phyloP scores from a whole-genome alignment of 78 protist species.

The Anaeramoeba flamelloides region DNA sequence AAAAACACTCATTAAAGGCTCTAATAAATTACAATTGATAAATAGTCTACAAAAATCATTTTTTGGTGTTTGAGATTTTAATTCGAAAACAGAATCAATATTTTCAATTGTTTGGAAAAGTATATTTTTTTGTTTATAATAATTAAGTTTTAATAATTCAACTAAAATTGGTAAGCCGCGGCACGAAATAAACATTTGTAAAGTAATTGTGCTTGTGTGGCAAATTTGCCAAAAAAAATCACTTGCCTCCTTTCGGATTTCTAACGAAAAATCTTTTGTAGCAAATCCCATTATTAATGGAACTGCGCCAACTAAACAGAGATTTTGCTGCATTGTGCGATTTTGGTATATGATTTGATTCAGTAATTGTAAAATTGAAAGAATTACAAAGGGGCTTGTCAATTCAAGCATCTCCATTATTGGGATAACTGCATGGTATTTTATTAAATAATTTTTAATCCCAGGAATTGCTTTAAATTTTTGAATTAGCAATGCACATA shows the following conservation, averaged over 20 bases:
- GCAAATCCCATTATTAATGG: conserved; percentile 49
- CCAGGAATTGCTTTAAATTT: conserved; percentile 40
- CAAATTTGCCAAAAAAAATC: conserved; percentile 39
- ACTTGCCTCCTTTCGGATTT: conserved; percentile 46
- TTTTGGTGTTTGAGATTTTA: conserved; percentile 47
- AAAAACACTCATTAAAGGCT: conserved; percentile 18
- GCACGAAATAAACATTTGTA: conserved; percentile 67
- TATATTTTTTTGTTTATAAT: conserved; percentile 15
- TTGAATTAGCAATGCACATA: conserved; percentile 1
- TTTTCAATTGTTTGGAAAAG: conserved; percentile 46
- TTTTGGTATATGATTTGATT: conserved; percentile 44
- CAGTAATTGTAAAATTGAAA: not conserved
- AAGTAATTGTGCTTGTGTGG: conserved; percentile 29
- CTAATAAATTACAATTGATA: conserved; percentile 28
- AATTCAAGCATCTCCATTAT: conserved; percentile 51
- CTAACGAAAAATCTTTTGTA: conserved; percentile 11
- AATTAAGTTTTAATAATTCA: conserved; percentile 28
- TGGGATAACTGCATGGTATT: conserved; percentile 63
- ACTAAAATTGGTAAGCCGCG: conserved; percentile 60
- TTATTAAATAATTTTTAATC: conserved; percentile 29
- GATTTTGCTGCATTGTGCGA: conserved; percentile 44
- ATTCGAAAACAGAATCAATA: conserved; percentile 41
- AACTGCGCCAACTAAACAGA: conserved; percentile 60
- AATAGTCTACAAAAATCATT: conserved; percentile 62
- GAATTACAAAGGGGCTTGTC: conserved; percentile 15